Evolutionary conservation across 108 stramenopile genomes (phyloP), one percentile per base, ranked within the genome.

Genomic region (Skeletonema menzelii): DNA sequence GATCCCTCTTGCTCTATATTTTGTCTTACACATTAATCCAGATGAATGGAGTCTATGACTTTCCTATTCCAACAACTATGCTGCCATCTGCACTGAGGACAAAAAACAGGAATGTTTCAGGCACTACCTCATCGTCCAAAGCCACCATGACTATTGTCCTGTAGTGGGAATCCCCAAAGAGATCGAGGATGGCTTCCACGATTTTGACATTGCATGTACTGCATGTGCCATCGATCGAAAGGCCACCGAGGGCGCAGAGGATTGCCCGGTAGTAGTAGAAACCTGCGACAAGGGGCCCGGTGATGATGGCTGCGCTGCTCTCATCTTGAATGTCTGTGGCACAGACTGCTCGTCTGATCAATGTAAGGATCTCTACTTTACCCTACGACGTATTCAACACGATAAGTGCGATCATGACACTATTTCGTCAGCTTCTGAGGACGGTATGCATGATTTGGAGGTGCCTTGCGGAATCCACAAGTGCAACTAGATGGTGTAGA

Each of bases 101-200:
- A 53, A 66, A 26, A 44, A 63, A 10, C 49, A 42, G 8, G 63
- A 66, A 53, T 77, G 76, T 35, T 34, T 32, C n/a, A 77, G 44
- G 70, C 72, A 77, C 62, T 77, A 59, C 20, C 69, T 63, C 62
- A 72, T 77, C 0, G 32, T 77, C 5, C 76, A 77, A 49, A 31
- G 35, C 30, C 76, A 77, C 46, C 76, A 77, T 24, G 76, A 77
- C 20, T 72, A 71, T 40, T 77, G 76, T 37, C 63, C 49, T 5
- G 76, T 71, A 37, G 62, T 17, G 28, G 76, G 63, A 32, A 22
- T 77, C 22, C 76, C 76, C 60, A 31, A 63, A 56, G 70, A 70
- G 22, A 34, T 77, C 24, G 76, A 77, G 28, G 70, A 77, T 34
- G 70, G 70, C 30, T 64, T 77, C 31, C 76, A 77, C 27, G 76